These are phyloP conservation scores for Verticillium alfalfae DNA, from an alignment of 2,329 filamentous ascomycete species.

Conservation along the genomic window DNA sequence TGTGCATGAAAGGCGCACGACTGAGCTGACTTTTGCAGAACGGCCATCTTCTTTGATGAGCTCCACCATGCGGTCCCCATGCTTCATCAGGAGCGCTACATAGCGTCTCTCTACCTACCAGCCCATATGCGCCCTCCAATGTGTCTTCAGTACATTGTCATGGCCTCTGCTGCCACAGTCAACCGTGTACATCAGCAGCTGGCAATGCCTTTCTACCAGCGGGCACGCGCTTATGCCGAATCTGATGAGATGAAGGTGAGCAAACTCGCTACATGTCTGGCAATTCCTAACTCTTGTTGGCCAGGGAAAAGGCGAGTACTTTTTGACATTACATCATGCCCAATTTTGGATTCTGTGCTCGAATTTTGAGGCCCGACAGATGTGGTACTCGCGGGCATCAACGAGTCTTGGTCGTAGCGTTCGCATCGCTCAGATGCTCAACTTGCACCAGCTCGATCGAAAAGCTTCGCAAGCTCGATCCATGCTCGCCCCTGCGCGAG, in stretches of 20 bases:
- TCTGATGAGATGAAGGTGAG: background rate
- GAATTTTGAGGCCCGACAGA: background rate
- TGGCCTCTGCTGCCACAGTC: background rate
- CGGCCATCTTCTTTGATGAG: background rate
- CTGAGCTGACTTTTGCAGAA: background rate
- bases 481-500: background rate
- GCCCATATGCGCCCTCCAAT: background rate
- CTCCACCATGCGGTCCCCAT: background rate
- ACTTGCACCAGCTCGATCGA: background rate
- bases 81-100: background rate
- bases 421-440: background rate
- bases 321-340: background rate
- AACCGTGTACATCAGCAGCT: background rate
- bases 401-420: background rate
- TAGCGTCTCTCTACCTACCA: background rate
- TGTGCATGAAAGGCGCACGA: background rate
- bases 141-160: background rate
- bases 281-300: background rate
- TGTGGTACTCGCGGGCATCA: background rate
- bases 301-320: background rate
- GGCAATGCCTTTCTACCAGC: background rate
- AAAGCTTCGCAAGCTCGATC: background rate
- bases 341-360: background rate
- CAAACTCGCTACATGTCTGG: background rate
- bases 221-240: background rate